Evolutionary conservation across 257 asterid species (phyloP).

Genomic region (Capsicum rhomboideum): DNA sequence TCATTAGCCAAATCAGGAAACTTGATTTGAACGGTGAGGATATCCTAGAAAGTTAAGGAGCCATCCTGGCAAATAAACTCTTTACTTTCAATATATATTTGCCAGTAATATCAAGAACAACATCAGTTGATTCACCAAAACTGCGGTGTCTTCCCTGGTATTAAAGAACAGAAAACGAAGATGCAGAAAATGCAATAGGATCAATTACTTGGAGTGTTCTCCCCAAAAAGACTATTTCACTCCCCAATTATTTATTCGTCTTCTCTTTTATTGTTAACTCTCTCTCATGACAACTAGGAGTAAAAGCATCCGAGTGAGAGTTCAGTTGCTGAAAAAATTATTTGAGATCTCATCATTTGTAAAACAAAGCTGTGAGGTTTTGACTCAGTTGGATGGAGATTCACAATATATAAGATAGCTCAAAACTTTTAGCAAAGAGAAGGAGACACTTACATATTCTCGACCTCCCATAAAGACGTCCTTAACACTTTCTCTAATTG

Average conservation of each 20-base stretch:
- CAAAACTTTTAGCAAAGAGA: neutral
- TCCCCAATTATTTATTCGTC: neutral
- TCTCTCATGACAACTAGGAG: neutral
- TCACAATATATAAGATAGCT: neutral
- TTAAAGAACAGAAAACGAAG: neutral
- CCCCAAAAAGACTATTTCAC: neutral
- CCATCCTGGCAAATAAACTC: neutral
- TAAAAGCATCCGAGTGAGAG: neutral
- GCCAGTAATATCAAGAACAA: neutral
- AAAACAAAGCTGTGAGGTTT: neutral
- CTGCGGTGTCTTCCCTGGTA: neutral
- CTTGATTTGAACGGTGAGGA: neutral
- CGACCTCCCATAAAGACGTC: constrained; percentile 88
- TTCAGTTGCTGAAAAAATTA: neutral
- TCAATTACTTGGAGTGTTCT: neutral
- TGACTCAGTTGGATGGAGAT: neutral
- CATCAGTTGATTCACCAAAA: neutral
- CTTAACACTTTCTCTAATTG: constrained; percentile 81
- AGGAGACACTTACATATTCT: constrained; percentile 66
- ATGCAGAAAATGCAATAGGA: neutral
- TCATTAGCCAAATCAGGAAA: neutral
- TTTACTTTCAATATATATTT: neutral
- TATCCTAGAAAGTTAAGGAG: neutral
- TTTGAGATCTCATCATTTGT: neutral
- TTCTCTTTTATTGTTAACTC: neutral